Conservation (phyloP, 139 green algal genomes). For the Chlamydomonas sphaeroides region DNA sequence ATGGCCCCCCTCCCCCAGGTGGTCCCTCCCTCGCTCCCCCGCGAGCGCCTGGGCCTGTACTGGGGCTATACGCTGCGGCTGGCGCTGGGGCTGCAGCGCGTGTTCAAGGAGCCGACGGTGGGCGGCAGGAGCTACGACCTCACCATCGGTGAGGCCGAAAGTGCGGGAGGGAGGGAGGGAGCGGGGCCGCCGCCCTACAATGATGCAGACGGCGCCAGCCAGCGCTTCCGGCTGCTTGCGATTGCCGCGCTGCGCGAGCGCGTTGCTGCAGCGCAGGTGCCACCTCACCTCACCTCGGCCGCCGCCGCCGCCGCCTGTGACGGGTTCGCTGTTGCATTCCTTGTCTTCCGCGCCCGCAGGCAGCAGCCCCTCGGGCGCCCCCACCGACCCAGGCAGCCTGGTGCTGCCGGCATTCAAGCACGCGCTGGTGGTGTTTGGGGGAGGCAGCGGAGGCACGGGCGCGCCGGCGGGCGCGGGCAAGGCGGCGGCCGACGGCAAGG, state of each 20-base stretch:
- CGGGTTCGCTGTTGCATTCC: too few relatives aligned
- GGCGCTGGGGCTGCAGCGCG: slow-evolving; percentile 64
- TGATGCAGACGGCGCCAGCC: too few relatives aligned
- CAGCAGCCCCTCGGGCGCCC: slow-evolving; percentile 62
- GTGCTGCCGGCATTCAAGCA: slow-evolving; percentile 77
- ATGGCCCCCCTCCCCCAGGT: too few relatives aligned
- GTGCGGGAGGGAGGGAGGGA: too few relatives aligned
- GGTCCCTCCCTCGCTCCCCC: slow-evolving; percentile 64
- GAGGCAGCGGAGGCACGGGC: slow-evolving; percentile 10
- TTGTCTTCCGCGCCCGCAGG: too few relatives aligned
- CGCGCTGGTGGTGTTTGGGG: slow-evolving; percentile 83
- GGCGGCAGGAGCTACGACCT: slow-evolving; percentile 80
- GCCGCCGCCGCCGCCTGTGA: too few relatives aligned
- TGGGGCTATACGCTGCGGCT: slow-evolving; percentile 92
- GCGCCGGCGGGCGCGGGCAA: not conserved
- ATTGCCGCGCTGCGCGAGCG: too few relatives aligned
- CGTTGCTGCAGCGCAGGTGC: too few relatives aligned
- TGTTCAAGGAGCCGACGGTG: slow-evolving; percentile 65
- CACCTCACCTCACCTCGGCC: too few relatives aligned
- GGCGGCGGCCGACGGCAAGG: too few relatives aligned
- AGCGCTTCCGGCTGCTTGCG: too few relatives aligned
- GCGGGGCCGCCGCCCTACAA: too few relatives aligned
- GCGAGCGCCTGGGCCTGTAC: slow-evolving; percentile 71
- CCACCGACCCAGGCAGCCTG: slow-evolving; percentile 53
- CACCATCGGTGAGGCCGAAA: slow-evolving; percentile 70